Evolutionary conservation across 2,329 filamentous ascomycete species (phyloP).

Genomic region (Phyllosticta ampelicida): DNA sequence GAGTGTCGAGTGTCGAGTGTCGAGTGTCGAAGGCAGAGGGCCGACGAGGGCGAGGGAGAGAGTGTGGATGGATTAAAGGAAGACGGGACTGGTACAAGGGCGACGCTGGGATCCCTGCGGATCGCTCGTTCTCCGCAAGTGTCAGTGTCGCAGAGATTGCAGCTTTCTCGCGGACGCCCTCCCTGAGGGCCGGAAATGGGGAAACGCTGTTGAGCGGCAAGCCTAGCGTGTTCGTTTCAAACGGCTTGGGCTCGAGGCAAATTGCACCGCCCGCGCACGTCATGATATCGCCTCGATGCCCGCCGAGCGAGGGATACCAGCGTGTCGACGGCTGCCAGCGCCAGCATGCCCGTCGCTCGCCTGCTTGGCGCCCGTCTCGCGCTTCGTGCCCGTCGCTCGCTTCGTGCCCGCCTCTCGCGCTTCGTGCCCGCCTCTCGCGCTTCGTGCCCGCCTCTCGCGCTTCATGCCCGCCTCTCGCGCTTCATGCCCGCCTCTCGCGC

Average conservation of each 20-base stretch:
- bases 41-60: background rate
- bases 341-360: too few species aligned
- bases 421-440: too few species aligned
- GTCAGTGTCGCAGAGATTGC: background rate
- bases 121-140: background rate
- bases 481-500: too few species aligned
- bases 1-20: background rate
- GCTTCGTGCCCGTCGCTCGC: too few species aligned
- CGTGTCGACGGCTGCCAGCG: too few species aligned
- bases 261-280: background rate
- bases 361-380: too few species aligned
- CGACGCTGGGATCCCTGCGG: background rate
- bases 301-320: too few species aligned
- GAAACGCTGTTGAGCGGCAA: background rate
- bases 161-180: background rate
- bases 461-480: too few species aligned
- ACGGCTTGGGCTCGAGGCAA: background rate
- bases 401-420: too few species aligned
- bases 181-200: background rate
- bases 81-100: background rate
- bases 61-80: background rate
- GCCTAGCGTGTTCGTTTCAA: background rate
- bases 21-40: background rate
- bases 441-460: too few species aligned
- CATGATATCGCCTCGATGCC: background rate